phyloP scores from a whole-genome alignment of 805 yeast genomes.

The Hyphopichia homilentoma region DNA sequence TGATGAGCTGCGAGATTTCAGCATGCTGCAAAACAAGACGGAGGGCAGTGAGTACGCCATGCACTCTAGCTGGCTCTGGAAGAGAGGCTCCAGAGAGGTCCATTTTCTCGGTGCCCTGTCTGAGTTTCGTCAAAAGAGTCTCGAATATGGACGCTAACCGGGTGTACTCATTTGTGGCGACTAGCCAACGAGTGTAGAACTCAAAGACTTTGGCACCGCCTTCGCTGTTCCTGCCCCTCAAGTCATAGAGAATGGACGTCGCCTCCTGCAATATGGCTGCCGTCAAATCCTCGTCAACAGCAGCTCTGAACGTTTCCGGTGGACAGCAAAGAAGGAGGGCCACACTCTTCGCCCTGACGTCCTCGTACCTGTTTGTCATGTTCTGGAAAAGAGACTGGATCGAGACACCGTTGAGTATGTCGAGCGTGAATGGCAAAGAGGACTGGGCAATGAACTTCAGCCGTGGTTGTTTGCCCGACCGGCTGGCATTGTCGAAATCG shows the following conservation, averaged over 20 bases:
- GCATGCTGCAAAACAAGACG: slow-evolving; percentile 37
- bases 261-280: neutral
- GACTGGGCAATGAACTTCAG: neutral
- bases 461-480: neutral
- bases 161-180: slow-evolving; percentile 10
- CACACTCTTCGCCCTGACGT: slow-evolving; percentile 56
- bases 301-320: neutral
- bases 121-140: slow-evolving; percentile 29
- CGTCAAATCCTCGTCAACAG: neutral
- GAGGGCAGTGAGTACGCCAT: slow-evolving; percentile 68
- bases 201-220: slow-evolving; percentile 71
- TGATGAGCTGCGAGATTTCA: slow-evolving; percentile 2
- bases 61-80: slow-evolving; percentile 46
- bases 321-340: slow-evolving; percentile 45
- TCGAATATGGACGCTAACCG: slow-evolving; percentile 22
- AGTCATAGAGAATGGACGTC: slow-evolving; percentile 25
- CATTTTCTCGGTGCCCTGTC: slow-evolving; percentile 26
- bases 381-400: slow-evolving; percentile 55
- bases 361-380: slow-evolving; percentile 70
- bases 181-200: slow-evolving; percentile 40
- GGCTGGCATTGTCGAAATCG: slow-evolving; percentile 2
- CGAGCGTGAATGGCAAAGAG: too few species aligned
- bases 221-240: slow-evolving; percentile 65
- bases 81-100: slow-evolving; percentile 30
- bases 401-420: slow-evolving; percentile 20